phyloP scores from a whole-genome alignment of 2,329 filamentous ascomycete genomes.

The Colletotrichum sp. region DNA sequence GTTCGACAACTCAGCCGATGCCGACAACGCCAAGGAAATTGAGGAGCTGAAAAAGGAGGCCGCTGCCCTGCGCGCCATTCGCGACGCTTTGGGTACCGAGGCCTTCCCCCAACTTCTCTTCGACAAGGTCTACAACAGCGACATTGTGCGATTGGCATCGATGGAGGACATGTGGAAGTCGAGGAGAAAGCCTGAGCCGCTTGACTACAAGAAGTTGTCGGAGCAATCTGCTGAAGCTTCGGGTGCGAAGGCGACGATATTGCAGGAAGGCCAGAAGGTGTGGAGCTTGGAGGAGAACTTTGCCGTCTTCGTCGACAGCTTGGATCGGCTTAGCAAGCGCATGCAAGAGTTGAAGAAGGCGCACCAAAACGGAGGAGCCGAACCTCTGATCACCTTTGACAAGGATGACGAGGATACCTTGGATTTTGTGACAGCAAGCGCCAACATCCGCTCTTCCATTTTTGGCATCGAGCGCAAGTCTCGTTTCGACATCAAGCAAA shows the following conservation, averaged over 20 bases:
- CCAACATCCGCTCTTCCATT: slow-evolving; percentile 86
- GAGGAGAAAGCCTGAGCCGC: slow-evolving; percentile 72
- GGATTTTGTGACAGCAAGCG: slow-evolving; percentile 89
- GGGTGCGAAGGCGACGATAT: slow-evolving; percentile 56
- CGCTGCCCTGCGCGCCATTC: slow-evolving; percentile 81
- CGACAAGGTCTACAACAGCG: slow-evolving; percentile 88
- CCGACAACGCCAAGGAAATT: slow-evolving; percentile 86
- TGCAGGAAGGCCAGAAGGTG: slow-evolving; percentile 71
- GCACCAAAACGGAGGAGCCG: slow-evolving; percentile 48
- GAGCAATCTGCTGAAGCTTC: slow-evolving; percentile 53
- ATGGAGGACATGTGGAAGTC: slow-evolving; percentile 98
- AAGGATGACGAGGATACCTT: slow-evolving; percentile 96
- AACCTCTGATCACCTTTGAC: slow-evolving; percentile 82
- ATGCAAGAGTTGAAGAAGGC: slow-evolving; percentile 65
- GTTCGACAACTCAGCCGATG: slow-evolving; percentile 79
- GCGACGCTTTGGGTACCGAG: slow-evolving; percentile 77
- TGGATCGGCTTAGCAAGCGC: slow-evolving; percentile 77
- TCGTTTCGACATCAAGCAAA: slow-evolving; percentile 97
- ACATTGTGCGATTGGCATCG: slow-evolving; percentile 79
- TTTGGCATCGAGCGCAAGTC: slow-evolving; percentile 89
- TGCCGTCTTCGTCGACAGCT: slow-evolving; percentile 82
- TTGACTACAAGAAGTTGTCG: slow-evolving; percentile 70
- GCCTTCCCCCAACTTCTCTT: slow-evolving; percentile 83
- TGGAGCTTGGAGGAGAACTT: slow-evolving; percentile 90
- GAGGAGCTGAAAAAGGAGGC: slow-evolving; percentile 85